These are phyloP conservation scores for Dendrothele bispora DNA, from an alignment of 768 basidiomycete species.

Conservation along the genomic window DNA sequence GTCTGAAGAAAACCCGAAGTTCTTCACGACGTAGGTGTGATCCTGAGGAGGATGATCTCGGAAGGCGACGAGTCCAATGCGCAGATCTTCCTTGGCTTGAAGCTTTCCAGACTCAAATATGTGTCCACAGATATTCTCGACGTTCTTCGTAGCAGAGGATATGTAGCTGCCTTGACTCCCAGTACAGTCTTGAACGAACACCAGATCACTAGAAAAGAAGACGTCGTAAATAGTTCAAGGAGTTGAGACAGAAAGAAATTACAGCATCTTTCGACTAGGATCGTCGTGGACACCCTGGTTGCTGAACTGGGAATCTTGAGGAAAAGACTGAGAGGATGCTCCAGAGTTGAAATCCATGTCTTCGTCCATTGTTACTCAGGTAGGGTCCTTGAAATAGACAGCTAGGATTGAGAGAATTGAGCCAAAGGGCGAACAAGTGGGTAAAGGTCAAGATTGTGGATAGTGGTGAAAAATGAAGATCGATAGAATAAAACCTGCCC, in stretches of 20 bases:
- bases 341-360: slow-evolving; percentile 70
- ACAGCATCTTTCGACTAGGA: slow-evolving; percentile 72
- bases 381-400: slow-evolving; percentile 1
- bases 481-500: slow-evolving; percentile 1
- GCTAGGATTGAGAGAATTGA: too few relatives aligned
- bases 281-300: slow-evolving; percentile 26
- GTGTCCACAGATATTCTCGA: slow-evolving; percentile 91
- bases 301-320: slow-evolving; percentile 13
- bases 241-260: slow-evolving; percentile 29
- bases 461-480: slow-evolving; percentile 1
- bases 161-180: slow-evolving; percentile 91
- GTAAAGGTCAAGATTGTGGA: too few relatives aligned
- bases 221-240: slow-evolving; percentile 22
- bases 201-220: slow-evolving; percentile 67
- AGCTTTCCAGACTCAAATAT: slow-evolving; percentile 94
- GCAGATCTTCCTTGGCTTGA: slow-evolving; percentile 82
- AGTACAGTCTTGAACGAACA: slow-evolving; percentile 95
- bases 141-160: slow-evolving; percentile 93
- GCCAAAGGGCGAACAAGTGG: too few relatives aligned
- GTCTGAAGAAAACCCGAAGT: slow-evolving; percentile 93
- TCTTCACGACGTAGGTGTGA: slow-evolving; percentile 90
- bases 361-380: slow-evolving; percentile 58
- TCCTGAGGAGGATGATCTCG: slow-evolving; percentile 98
- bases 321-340: slow-evolving; percentile 31
- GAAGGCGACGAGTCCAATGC: slow-evolving; percentile 92